A percentile compares a stretch with the other conserved stretches of the same genome.
phyloP scores from a whole-genome alignment of 495 filamentous ascomycete genomes.

The Penicillium coffeae region DNA sequence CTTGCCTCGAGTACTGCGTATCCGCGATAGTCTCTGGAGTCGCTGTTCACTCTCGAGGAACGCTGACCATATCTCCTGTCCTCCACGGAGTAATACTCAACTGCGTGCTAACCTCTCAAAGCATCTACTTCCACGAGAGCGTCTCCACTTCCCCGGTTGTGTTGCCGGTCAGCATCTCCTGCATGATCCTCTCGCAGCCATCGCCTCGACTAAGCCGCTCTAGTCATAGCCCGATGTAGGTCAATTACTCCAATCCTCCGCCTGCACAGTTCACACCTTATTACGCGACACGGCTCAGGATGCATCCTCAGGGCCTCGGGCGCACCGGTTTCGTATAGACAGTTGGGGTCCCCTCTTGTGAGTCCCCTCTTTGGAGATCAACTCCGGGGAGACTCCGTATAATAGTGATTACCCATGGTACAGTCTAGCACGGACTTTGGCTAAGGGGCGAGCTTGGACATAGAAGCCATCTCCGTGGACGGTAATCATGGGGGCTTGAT shows the following conservation, averaged over 20 bases:
- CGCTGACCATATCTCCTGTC: neutral
- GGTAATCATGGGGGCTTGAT: neutral
- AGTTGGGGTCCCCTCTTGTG: no score
- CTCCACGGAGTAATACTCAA: neutral
- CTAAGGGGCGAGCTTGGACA: neutral
- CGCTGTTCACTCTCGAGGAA: neutral
- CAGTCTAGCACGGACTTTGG: no score
- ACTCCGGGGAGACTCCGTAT: neutral
- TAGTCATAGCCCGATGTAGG: neutral
- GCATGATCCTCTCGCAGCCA: slow-evolving; percentile 1
- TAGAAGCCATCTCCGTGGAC: neutral
- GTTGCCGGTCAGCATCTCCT: slow-evolving; percentile 21
- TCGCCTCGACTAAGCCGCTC: neutral
- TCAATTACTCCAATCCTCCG: slow-evolving; percentile 6
- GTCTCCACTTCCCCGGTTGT: slow-evolving; percentile 26
- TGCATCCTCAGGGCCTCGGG: neutral
- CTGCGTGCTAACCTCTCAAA: neutral
- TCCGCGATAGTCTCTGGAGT: no score
- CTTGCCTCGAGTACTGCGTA: no score
- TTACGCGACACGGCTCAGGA: slow-evolving; percentile 5
- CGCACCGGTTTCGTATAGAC: neutral
- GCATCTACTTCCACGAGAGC: neutral
- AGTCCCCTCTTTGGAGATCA: neutral
- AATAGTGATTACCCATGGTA: no score
- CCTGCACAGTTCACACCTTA: slow-evolving; percentile 33